Evolutionary conservation across 2,329 filamentous ascomycete genomes (phyloP).

Genomic region (Teratosphaeria pseudoeucalypti): DNA sequence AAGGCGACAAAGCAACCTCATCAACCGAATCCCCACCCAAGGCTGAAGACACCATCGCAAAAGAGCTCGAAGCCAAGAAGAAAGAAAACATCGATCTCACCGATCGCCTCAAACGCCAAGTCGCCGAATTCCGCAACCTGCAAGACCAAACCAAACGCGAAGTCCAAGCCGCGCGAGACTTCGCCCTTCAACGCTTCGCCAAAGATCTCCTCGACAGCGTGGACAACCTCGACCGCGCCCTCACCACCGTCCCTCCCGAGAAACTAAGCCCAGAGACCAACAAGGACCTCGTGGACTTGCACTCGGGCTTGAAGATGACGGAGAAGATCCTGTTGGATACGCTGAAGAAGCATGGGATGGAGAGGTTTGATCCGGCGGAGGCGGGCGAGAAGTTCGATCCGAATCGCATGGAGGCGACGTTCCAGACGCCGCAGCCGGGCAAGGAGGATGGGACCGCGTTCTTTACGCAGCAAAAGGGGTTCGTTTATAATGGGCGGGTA

Average conservation of each 20-base stretch:
- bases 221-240: conserved; percentile 93
- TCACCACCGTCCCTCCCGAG: conserved; percentile 64
- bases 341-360: conserved; percentile 85
- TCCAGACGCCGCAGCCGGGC: conserved; percentile 76
- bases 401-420: conserved; percentile 92
- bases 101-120: conserved; percentile 87
- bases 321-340: conserved; percentile 79
- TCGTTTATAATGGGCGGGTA: conserved; percentile 81
- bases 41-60: conserved; percentile 42
- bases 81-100: conserved; percentile 73
- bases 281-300: conserved; percentile 67
- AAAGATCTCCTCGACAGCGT: conserved; percentile 90
- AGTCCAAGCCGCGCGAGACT: conserved; percentile 75
- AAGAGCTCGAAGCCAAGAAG: conserved; percentile 61
- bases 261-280: conserved; percentile 52
- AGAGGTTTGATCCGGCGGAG: conserved; percentile 67
- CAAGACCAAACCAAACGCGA: conserved; percentile 91
- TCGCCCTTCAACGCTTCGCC: conserved; percentile 88
- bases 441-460: conserved; percentile 90
- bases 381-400: conserved; percentile 83
- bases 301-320: conserved; percentile 92
- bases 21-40: conserved; percentile 10
- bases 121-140: conserved; percentile 96
- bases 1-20: conserved; percentile 25
- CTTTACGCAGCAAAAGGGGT: conserved; percentile 90